Percentiles rank a stretch among this genome's conserved stretches.
Evolutionary conservation across 306 rosid genomes (phyloP).

Genomic region (Sindora glabra): DNA sequence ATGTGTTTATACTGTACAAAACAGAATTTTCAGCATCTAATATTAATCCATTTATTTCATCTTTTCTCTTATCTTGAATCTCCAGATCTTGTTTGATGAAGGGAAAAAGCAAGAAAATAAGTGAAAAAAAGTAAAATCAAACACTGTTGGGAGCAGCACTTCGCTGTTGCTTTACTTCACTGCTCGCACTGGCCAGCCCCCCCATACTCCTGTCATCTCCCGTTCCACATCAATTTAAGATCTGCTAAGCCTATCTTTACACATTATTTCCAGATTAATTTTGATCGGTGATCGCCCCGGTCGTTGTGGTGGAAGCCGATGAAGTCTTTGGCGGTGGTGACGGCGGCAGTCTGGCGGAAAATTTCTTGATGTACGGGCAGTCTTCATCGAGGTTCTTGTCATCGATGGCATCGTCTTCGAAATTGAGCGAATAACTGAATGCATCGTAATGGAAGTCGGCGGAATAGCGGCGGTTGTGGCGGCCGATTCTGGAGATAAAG

Average conservation of each 20-base stretch:
- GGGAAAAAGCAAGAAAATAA: not conserved
- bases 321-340: too few species aligned
- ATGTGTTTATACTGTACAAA: too few species aligned
- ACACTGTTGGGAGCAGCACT: not conserved
- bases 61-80: not conserved
- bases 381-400: constrained; percentile 4
- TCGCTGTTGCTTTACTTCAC: not conserved
- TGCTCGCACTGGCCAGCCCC: not conserved
- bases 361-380: constrained; percentile 13
- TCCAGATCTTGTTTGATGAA: not conserved
- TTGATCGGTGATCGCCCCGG: too few species aligned
- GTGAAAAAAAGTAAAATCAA: not conserved
- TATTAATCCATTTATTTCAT: not conserved
- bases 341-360: constrained; percentile 27
- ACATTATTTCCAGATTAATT: too few species aligned
- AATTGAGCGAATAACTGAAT: constrained; percentile 32
- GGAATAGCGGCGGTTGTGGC: constrained; percentile 30
- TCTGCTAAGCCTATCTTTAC: too few species aligned
- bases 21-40: too few species aligned
- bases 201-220: too few species aligned
- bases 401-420: constrained; percentile 25
- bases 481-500: constrained; percentile 25
- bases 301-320: constrained; percentile 2
- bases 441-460: constrained; percentile 40
- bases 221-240: too few species aligned